These are phyloP conservation scores for Phlebiopsis flavidoalba DNA, from an alignment of 768 basidiomycete species.

Conservation along the genomic window DNA sequence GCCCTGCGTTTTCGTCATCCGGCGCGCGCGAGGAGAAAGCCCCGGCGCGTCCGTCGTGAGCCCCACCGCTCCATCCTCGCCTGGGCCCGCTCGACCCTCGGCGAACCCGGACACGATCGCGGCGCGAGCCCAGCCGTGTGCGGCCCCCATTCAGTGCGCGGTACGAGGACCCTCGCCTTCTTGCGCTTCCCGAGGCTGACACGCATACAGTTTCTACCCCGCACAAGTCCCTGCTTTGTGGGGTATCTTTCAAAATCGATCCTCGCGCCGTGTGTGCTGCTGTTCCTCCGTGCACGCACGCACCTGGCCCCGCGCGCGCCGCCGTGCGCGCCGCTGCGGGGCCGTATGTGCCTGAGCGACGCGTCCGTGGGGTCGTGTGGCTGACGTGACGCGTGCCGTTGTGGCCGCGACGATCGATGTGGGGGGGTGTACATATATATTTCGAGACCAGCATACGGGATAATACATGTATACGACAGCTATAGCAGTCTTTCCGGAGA, in stretches of 20 bases:
- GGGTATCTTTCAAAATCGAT: background rate
- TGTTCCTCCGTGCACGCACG: too few relatives aligned
- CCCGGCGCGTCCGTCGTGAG: background rate
- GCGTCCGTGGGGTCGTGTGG: background rate
- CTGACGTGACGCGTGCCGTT: background rate
- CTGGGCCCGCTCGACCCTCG: background rate
- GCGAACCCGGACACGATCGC: background rate
- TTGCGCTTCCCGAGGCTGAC: background rate
- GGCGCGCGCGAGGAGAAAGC: background rate
- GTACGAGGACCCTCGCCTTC: background rate
- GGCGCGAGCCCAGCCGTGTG: too few relatives aligned
- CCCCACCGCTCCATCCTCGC: background rate
- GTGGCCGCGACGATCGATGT: background rate
- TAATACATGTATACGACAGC: too few relatives aligned
- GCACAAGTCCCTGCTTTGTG: conserved; percentile 1
- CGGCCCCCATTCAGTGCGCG: background rate
- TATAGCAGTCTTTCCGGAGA: too few relatives aligned
- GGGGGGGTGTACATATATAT: background rate
- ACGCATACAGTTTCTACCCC: background rate
- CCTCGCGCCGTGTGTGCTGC: background rate
- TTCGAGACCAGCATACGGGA: too few relatives aligned
- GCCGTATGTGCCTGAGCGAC: background rate
- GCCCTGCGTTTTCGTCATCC: background rate
- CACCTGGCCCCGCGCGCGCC: background rate
- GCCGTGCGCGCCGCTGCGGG: background rate